These are phyloP conservation scores for Grigorovia yakushimaensis DNA, from an alignment of 805 yeast genomes.

Conservation along the genomic window DNA sequence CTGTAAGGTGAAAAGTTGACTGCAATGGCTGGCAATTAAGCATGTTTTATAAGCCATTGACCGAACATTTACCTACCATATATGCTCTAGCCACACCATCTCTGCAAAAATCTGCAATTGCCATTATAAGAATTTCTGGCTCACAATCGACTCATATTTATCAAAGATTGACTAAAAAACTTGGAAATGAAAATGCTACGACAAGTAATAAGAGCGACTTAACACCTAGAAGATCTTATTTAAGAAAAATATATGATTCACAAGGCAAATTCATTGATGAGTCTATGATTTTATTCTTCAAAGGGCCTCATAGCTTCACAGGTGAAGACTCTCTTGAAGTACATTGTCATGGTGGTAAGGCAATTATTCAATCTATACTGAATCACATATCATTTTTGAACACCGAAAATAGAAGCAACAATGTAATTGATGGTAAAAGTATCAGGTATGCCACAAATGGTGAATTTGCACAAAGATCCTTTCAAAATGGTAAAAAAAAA, in stretches of 20 bases:
- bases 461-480: constrained; percentile 83
- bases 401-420: constrained; percentile 48
- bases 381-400: constrained; percentile 40
- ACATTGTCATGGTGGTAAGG: constrained; percentile 92
- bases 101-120: constrained; percentile 68
- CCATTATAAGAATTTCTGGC: constrained; percentile 78
- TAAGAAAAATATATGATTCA: constrained; percentile 42
- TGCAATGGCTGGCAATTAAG: neutral
- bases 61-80: constrained; percentile 39
- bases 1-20: too few relatives aligned
- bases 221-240: constrained; percentile 42
- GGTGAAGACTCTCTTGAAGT: constrained; percentile 87
- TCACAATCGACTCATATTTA: constrained; percentile 42
- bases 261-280: constrained; percentile 50
- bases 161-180: constrained; percentile 34
- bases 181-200: too few relatives aligned
- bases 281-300: constrained; percentile 60
- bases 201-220: too few relatives aligned
- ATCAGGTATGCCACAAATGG: constrained; percentile 87
- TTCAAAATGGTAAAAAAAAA: constrained; percentile 73
- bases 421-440: constrained; percentile 28
- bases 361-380: constrained; percentile 43
- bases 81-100: constrained; percentile 85
- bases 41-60: neutral
- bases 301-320: constrained; percentile 71